Percentiles rank a stretch among this genome's conserved stretches.
phyloP scores from a whole-genome alignment of 768 basidiomycete species.

The Leucocoprinus leucothites region DNA sequence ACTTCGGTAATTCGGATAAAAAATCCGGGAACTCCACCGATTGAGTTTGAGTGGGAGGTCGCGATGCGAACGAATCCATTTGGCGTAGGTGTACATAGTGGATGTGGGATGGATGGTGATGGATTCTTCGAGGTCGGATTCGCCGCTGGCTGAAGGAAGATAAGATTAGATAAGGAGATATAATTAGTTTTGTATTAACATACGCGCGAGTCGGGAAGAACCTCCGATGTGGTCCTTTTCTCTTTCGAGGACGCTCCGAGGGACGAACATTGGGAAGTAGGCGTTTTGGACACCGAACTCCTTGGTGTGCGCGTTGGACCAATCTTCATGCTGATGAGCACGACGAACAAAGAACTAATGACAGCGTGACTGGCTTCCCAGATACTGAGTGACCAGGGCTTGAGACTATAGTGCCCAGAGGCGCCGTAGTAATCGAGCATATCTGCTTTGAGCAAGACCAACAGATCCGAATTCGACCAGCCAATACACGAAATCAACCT shows the following conservation, averaged over 20 bases:
- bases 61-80: conserved; percentile 97
- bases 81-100: conserved; percentile 99
- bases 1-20: too few relatives aligned
- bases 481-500: conserved; percentile 92
- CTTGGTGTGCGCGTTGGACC: conserved; percentile 93
- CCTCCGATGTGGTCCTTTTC: conserved; percentile 99
- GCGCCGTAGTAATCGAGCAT: conserved; percentile 99
- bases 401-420: conserved; percentile 97
- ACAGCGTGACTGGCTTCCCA: conserved; percentile 77
- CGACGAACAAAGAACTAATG: background rate
- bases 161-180: conserved; percentile 6
- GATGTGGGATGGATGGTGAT: conserved; percentile 98
- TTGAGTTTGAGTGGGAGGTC: conserved; percentile 97
- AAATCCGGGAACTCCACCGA: conserved; percentile 99
- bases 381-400: conserved; percentile 95
- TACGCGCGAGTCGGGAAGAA: conserved; percentile 94
- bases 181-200: conserved; percentile 27
- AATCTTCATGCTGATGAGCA: conserved; percentile 47
- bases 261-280: conserved; percentile 99
- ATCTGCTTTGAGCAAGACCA: conserved; percentile 97
- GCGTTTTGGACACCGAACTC: conserved; percentile 96
- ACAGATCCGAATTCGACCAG: conserved; percentile 16
- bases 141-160: conserved; percentile 61
- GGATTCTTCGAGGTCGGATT: conserved; percentile 92
- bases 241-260: conserved; percentile 84